Evolutionary conservation across 768 basidiomycete genomes (phyloP), one percentile per base, ranked within the genome.

Genomic region (Panaeolus cyanescens): DNA sequence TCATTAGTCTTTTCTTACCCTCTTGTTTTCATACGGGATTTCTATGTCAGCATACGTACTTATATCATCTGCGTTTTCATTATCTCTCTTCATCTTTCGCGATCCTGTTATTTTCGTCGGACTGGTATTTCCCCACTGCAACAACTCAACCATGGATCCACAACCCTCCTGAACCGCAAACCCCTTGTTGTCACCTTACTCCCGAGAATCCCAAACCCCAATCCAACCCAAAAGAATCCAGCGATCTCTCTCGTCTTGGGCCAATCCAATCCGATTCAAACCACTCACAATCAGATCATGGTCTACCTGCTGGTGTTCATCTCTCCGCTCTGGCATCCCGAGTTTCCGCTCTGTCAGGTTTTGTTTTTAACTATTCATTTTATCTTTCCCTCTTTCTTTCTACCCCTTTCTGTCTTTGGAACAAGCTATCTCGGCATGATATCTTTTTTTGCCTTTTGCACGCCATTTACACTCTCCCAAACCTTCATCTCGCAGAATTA

Each of bases 261-360:
- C 45, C 45, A 50, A 50, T 50, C 45, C 45, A 30, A 50, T 50
- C 25, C 45, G 45, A 50, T 50, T 50, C 45, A 28, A 42, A 50
- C 25, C 45, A 50, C 30, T 28, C n/a, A 50, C 30, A 12, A 28
- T 50, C 10, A 50, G n/a, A 5, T 13, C 25, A 50, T 28, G 15
- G 58, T 59, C 59, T 54, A 61, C 33, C 28, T 53, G 40, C 45
- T 62, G 58, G 54, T 64, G 62, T 67, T 62, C 58, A 60, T 34
- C 54, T 42, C 25, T 31, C 19, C 39, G 25, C 58, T 42, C 39
- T 42, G 12, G 22, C 19, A 5, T 42, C 39, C 39, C 39, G 39
- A 30, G 25, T 28, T 28, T 50, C 45, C 25, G 45, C 45, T 50
- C 45, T 5, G 12, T 28, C 25, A 30, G 30, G 25, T 28, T 6